Evolutionary conservation across 352 stramenopile species (phyloP).

Genomic region (Pythium aquatile): DNA sequence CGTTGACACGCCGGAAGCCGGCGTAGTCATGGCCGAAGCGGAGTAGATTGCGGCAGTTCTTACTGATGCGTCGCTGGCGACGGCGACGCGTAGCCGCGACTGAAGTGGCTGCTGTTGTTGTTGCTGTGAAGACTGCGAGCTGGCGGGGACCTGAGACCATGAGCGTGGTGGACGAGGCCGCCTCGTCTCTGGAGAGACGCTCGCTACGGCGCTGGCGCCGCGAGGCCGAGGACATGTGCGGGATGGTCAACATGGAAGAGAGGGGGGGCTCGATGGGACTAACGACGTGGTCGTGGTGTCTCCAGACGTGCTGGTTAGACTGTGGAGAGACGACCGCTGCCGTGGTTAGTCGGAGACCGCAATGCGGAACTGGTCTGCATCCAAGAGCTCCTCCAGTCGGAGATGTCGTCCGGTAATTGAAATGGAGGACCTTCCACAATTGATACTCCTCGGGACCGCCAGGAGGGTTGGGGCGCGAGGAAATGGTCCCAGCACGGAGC

Average conservation of each 20-base stretch:
- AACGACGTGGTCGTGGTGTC: not conserved
- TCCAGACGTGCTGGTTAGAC: not conserved
- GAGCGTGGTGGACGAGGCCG: not conserved
- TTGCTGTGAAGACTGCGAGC: not conserved
- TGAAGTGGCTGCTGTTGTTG: not conserved
- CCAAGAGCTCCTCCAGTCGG: no score
- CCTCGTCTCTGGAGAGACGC: not conserved
- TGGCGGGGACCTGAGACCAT: not conserved
- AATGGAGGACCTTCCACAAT: not conserved
- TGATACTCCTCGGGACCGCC: not conserved
- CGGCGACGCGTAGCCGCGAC: not conserved
- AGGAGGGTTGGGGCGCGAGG: no score
- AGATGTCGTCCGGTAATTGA: no score
- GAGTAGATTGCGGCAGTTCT: slow-evolving; percentile 45
- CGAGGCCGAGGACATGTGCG: slow-evolving; percentile 26
- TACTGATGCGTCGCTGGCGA: slow-evolving; percentile 25
- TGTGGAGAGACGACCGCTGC: not conserved
- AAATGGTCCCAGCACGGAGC: no score
- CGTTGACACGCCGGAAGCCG: slow-evolving; percentile 34
- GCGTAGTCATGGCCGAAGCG: slow-evolving; percentile 31
- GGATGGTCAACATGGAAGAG: slow-evolving; percentile 29
- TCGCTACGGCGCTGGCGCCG: slow-evolving; percentile 8
- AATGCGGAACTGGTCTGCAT: not conserved
- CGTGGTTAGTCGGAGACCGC: not conserved
- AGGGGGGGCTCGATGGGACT: not conserved